Evolutionary conservation across 2,329 filamentous ascomycete species (phyloP), one percentile per base, ranked within the genome.

Genomic region (Trichoderma simmonsii): DNA sequence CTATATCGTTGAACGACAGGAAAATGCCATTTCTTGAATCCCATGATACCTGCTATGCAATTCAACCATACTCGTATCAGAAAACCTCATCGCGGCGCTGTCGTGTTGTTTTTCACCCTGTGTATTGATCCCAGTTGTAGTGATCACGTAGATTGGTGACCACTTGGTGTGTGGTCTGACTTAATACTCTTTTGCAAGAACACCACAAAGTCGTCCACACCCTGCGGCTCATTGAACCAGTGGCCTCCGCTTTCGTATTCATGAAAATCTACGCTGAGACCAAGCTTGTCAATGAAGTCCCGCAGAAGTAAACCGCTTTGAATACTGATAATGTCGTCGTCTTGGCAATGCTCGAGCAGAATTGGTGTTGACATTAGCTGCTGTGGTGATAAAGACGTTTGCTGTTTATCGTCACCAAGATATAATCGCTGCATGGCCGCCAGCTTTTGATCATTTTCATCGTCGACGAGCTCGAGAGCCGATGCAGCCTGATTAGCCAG

Each of bases 341-440:
- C 54, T 6, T 6, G 54, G 26, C 65, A 68, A 8, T 60, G 56
- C 14, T 60, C 65, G 9, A 68, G 56, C 26, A 68, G 65, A 30
- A 68, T n/a, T 30, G 54, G 65, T 21, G 65, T 60, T 14, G 65
- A 60, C 12, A 4, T 34, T 12, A 68, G 26, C 12, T 60, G 65
- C 28, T 32, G 5, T 21, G 5, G 34, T 43, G 36, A 32, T 12
- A n/a, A 28, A 21, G 7, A 3, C n/a, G 9, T 30, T 14, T 65
- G 39, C 4, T 65, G 43, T 15, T 14, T 30, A 5, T 60, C 15
- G n/a, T 24, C 56, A 14, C 15, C n/a, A 24, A 48, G 11, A 28
- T 68, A 68, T n/a, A 68, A n/a, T 60, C 26, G 54, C 56, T 60
- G 56, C 65, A 68, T 60, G 18, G 30, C 63, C 1, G 48, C 63